These are phyloP conservation scores for Trametes elegans DNA, from an alignment of 768 basidiomycete genomes.

Conservation along the genomic window DNA sequence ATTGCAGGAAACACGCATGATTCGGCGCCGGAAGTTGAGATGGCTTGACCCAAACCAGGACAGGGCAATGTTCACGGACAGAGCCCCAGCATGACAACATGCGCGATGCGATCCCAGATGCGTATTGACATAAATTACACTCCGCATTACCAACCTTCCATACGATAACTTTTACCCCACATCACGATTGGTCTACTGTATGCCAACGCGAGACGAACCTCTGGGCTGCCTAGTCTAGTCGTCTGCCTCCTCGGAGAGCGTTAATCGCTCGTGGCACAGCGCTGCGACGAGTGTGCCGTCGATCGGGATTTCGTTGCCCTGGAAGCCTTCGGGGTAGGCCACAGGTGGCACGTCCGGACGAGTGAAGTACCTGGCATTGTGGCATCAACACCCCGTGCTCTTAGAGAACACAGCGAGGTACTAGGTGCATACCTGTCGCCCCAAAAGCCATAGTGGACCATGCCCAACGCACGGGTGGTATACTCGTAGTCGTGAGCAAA, in stretches of 20 bases:
- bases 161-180: conserved; percentile 4
- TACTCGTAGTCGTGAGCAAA: conserved; percentile 88
- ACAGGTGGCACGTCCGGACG: conserved; percentile 67
- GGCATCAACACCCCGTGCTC: not conserved
- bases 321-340: conserved; percentile 85
- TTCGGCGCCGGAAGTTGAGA: conserved; percentile 8
- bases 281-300: conserved; percentile 67
- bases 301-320: conserved; percentile 81
- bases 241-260: conserved; percentile 57
- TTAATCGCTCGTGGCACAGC: conserved; percentile 56
- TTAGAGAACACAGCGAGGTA: not conserved
- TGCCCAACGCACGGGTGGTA: conserved; percentile 77
- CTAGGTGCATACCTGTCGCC: conserved; percentile 49
- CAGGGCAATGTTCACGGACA: no score
- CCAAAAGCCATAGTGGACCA: conserved; percentile 88
- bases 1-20: not conserved
- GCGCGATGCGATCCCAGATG: not conserved
- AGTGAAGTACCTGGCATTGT: conserved; percentile 64
- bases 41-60: no score
- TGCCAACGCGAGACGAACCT: not conserved
- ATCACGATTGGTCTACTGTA: not conserved
- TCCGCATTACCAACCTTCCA: conserved; percentile 9
- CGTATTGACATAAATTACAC: conserved; percentile 3
- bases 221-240: conserved; percentile 36
- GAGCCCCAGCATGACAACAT: not conserved